phyloP scores from a whole-genome alignment of 768 basidiomycete genomes.

The Rhodocollybia butyracea region DNA sequence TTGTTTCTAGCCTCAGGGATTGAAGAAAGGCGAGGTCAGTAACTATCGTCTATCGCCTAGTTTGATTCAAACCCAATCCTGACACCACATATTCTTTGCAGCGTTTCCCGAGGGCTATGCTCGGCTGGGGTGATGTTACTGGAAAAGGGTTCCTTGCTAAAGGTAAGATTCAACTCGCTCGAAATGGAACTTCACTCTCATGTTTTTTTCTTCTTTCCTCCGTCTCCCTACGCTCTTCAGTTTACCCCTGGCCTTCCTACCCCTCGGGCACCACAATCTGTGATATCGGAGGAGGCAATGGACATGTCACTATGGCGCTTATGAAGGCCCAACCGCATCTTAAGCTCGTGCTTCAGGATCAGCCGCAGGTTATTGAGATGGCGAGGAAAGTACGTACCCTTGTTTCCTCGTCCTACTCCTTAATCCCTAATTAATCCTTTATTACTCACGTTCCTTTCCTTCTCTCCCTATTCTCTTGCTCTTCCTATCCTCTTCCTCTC shows the following conservation, averaged over 20 bases:
- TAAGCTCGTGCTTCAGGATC: slow-evolving; percentile 35
- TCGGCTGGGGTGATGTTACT: slow-evolving; percentile 27
- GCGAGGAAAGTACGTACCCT: slow-evolving; percentile 20
- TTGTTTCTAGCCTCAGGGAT: slow-evolving; percentile 11
- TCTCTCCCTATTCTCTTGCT: background rate
- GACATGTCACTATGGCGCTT: slow-evolving; percentile 29
- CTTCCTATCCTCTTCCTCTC: background rate
- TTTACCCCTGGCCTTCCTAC: slow-evolving; percentile 32
- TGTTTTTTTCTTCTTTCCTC: background rate
- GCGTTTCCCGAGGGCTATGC: slow-evolving; percentile 29
- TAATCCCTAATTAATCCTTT: too few species aligned
- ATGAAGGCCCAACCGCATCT: slow-evolving; percentile 30
- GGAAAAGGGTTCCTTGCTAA: slow-evolving; percentile 24
- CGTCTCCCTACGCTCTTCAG: slow-evolving; percentile 14
- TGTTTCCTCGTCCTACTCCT: too few species aligned
- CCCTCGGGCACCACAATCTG: slow-evolving; percentile 26
- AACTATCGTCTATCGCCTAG: background rate
- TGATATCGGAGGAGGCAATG: slow-evolving; percentile 39
- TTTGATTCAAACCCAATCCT: background rate
- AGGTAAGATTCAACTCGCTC: slow-evolving; percentile 21
- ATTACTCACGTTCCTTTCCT: background rate
- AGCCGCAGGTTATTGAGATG: slow-evolving; percentile 25
- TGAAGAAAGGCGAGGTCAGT: slow-evolving; percentile 12
- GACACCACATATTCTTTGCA: background rate
- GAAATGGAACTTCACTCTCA: background rate